These are phyloP conservation scores for Fusarium denticulatum DNA, from an alignment of 2,329 filamentous ascomycete species.

Conservation along the genomic window DNA sequence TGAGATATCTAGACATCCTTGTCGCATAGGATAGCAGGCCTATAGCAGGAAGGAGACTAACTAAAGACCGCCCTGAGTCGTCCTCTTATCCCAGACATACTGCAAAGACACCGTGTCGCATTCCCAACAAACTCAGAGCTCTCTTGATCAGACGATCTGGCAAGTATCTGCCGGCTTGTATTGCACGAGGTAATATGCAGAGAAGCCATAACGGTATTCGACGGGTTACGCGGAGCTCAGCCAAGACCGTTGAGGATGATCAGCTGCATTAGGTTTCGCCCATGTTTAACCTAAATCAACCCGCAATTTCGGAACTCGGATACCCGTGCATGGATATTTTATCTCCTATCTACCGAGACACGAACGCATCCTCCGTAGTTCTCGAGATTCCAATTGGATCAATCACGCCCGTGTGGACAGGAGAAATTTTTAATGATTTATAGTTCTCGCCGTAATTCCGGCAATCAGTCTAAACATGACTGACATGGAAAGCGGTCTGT, in stretches of 20 bases:
- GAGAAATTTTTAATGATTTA: too few relatives aligned
- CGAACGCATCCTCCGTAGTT: background rate
- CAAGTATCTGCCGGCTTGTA: background rate
- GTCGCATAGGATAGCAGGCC: fast-evolving
- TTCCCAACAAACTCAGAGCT: fast-evolving
- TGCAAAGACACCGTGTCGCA: background rate
- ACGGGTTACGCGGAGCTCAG: too few relatives aligned
- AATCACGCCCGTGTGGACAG: background rate
- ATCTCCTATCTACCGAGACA: background rate
- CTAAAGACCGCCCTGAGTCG: fast-evolving
- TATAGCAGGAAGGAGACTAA: fast-evolving
- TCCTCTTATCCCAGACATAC: fast-evolving
- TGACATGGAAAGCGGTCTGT: fast-evolving
- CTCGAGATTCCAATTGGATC: background rate
- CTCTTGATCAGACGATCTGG: too few relatives aligned
- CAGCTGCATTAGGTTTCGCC: background rate
- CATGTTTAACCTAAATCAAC: background rate
- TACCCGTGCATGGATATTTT: background rate
- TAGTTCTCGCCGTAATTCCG: fast-evolving
- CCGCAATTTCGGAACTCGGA: background rate
- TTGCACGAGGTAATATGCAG: too few relatives aligned
- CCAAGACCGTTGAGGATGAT: fast-evolving
- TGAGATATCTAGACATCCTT: background rate
- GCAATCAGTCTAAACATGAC: fast-evolving
- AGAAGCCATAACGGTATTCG: too few relatives aligned